Percentiles rank a stretch among this genome's conserved stretches.
These are phyloP conservation scores for Sarocladium brachiariae DNA, from an alignment of 2,329 filamentous ascomycete species.

Conservation along the genomic window DNA sequence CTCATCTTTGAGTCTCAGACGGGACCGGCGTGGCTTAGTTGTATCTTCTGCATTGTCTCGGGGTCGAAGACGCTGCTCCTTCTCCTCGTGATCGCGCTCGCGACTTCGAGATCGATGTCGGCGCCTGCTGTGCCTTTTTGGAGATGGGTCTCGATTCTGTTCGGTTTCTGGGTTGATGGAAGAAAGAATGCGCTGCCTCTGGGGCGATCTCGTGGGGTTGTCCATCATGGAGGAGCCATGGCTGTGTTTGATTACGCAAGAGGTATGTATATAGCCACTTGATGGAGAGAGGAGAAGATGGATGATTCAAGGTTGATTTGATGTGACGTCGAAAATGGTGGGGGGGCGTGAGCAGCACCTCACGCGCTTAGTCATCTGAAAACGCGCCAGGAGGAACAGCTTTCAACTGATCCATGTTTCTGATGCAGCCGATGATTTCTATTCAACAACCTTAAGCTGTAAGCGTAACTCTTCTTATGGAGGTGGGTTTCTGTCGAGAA, in stretches of 20 bases:
- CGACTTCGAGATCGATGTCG: not conserved
- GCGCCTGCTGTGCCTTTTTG: slow-evolving; percentile 7
- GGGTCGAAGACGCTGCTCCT: not conserved
- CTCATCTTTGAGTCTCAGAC: slow-evolving; percentile 27
- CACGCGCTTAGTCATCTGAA: too few species aligned
- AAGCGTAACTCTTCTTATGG: too few species aligned
- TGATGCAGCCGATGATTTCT: too few species aligned
- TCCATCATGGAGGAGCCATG: slow-evolving; percentile 26
- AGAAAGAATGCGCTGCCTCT: slow-evolving; percentile 41
- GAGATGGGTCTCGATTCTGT: not conserved
- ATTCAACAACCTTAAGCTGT: not conserved
- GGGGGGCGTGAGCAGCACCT: too few species aligned
- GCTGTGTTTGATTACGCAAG: not conserved
- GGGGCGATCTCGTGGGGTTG: slow-evolving; percentile 26
- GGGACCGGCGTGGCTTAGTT: slow-evolving; percentile 22
- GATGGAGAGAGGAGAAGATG: not conserved
- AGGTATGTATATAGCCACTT: too few species aligned
- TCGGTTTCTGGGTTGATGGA: slow-evolving; percentile 35
- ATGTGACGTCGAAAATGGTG: slow-evolving; percentile 8
- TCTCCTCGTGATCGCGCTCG: not conserved
- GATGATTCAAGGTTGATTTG: too few species aligned
- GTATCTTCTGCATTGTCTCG: slow-evolving; percentile 9
- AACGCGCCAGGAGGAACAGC: too few species aligned
- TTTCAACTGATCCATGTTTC: too few species aligned
- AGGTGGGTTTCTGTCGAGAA: not conserved